Conservation (phyloP, 1,139 yeast genomes). For the Pichia sp. region DNA sequence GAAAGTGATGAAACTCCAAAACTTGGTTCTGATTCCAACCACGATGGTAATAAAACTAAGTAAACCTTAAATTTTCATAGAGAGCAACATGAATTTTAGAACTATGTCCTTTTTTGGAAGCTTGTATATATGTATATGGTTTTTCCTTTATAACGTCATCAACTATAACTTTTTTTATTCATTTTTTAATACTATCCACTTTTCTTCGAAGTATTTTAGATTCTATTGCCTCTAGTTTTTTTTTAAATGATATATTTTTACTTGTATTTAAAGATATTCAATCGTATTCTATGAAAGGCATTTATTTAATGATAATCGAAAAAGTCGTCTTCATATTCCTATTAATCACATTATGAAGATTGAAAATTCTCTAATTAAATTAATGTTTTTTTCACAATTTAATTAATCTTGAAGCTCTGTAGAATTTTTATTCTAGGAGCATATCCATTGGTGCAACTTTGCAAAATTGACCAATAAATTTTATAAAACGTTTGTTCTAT, state of each 20-base stretch:
- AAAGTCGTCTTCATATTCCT: constrained; percentile 11
- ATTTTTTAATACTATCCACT: too few relatives aligned
- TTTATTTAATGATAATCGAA: constrained; percentile 25
- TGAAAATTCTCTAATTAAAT: constrained; percentile 38
- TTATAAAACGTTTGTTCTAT: too few relatives aligned
- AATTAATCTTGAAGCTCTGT: constrained; percentile 40
- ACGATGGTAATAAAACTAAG: not conserved
- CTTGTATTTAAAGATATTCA: too few relatives aligned
- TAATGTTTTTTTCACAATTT: constrained; percentile 39
- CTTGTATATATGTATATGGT: too few relatives aligned
- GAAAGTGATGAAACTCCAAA: constrained; percentile 12
- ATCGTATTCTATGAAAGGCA: too few relatives aligned
- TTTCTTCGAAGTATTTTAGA: too few relatives aligned
- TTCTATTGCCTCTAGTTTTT: too few relatives aligned
- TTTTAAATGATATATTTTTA: too few relatives aligned
- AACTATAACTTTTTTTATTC: too few relatives aligned
- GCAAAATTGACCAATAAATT: too few relatives aligned
- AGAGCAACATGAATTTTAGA: not conserved
- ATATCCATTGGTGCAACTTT: constrained; percentile 31
- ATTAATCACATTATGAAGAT: constrained; percentile 32
- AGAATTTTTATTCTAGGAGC: constrained; percentile 34
- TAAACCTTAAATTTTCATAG: not conserved
- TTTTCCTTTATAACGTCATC: too few relatives aligned
- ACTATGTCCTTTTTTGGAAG: not conserved
- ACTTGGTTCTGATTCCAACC: constrained; percentile 2